Evolutionary conservation across 192 early-diverging fungal species (phyloP).

Genomic region (Coemansia sp.): DNA sequence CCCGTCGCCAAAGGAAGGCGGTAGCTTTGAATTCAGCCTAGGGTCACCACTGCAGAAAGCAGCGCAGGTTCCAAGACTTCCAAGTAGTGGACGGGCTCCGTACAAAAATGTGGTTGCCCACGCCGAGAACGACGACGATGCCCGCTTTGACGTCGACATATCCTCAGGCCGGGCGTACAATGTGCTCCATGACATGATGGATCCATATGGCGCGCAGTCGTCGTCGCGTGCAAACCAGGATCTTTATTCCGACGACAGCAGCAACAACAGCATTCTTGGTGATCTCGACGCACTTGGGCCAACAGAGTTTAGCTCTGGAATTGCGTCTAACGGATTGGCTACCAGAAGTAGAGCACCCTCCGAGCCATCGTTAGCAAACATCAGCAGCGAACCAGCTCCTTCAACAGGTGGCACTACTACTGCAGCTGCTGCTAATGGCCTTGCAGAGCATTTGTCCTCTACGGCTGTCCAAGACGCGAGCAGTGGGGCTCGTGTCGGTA

Average conservation of each 20-base stretch:
- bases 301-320: constrained; percentile 20
- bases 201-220: constrained; percentile 30
- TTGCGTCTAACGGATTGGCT: constrained; percentile 10
- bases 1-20: constrained; percentile 9
- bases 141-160: constrained; percentile 27
- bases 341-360: background rate
- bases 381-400: background rate
- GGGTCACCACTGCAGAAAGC: constrained; percentile 26
- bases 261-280: constrained; percentile 36
- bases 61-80: constrained; percentile 26
- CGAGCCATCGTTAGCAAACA: background rate
- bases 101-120: constrained; percentile 5
- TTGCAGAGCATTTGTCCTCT: background rate
- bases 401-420: background rate
- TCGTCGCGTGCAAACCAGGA: constrained; percentile 26
- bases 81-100: constrained; percentile 5
- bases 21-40: constrained; percentile 14
- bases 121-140: constrained; percentile 9
- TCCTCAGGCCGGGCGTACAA: constrained; percentile 41
- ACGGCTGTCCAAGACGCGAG: background rate
- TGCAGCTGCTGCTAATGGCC: background rate
- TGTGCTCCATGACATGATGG: constrained; percentile 47
- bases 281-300: constrained; percentile 36
- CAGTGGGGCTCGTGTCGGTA: background rate
- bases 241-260: constrained; percentile 41